phyloP scores from a whole-genome alignment of 441 rosid species.

The Eutrema salsugineum region DNA sequence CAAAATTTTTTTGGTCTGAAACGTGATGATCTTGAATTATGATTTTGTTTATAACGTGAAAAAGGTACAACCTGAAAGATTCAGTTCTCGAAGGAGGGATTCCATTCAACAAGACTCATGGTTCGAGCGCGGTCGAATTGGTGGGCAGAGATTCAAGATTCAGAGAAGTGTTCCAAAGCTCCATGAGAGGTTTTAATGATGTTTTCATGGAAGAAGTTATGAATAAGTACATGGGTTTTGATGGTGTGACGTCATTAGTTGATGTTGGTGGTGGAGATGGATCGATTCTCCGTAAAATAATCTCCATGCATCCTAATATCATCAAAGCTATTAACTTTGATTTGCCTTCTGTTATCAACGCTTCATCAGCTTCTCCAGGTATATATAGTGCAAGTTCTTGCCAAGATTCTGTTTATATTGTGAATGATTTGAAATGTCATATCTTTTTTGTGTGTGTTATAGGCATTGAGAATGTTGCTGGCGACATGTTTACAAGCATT shows the following conservation, averaged over 20 bases:
- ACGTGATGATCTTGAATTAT: neutral
- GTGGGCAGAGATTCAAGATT: constrained; percentile 33
- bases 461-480: constrained; percentile 41
- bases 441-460: neutral
- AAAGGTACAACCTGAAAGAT: constrained; percentile 46
- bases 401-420: neutral
- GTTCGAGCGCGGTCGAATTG: constrained; percentile 18
- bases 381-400: neutral
- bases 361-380: constrained; percentile 37
- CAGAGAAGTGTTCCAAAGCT: constrained; percentile 30
- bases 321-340: constrained; percentile 52
- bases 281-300: constrained; percentile 39
- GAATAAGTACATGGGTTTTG: constrained; percentile 39
- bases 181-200: constrained; percentile 35
- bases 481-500: constrained; percentile 37
- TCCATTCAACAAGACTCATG: constrained; percentile 45
- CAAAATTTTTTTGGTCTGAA: neutral
- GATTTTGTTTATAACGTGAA: neutral
- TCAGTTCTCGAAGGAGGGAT: constrained; percentile 38
- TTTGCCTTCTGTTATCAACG: constrained; percentile 34
- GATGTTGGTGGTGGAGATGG: constrained; percentile 59
- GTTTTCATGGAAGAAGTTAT: constrained; percentile 34
- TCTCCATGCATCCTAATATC: constrained; percentile 38
- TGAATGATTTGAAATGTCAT: neutral
- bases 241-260: constrained; percentile 36